These are phyloP conservation scores for Citrullus amarus DNA, from an alignment of 306 rosid genomes.

Conservation along the genomic window DNA sequence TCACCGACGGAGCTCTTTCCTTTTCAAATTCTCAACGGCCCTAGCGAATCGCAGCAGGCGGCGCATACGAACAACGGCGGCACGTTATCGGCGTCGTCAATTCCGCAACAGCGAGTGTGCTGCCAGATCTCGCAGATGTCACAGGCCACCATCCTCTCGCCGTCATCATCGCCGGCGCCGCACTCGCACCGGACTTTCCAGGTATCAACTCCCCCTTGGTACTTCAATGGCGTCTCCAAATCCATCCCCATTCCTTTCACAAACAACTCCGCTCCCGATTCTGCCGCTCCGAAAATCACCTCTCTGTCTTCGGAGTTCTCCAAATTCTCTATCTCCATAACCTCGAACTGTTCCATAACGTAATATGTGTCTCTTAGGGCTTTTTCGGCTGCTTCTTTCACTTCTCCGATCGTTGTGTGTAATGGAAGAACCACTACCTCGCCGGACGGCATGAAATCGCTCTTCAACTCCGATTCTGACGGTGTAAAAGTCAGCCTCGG, in stretches of 20 bases:
- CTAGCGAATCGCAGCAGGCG: conserved; percentile 7
- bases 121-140: conserved; percentile 89
- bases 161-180: conserved; percentile 82
- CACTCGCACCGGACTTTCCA: conserved; percentile 78
- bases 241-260: conserved; percentile 47
- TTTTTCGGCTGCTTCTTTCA: conserved; percentile 51
- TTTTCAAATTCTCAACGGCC: background rate
- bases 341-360: conserved; percentile 39
- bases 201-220: conserved; percentile 56
- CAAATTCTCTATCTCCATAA: conserved; percentile 43
- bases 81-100: conserved; percentile 6
- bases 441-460: conserved; percentile 31
- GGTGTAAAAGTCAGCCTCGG: conserved; percentile 27
- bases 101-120: conserved; percentile 45
- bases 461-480: conserved; percentile 18
- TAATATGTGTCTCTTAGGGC: conserved; percentile 77
- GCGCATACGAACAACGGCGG: conserved; percentile 4
- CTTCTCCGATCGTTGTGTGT: conserved; percentile 61
- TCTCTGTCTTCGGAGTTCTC: conserved; percentile 37
- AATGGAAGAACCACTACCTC: conserved; percentile 58
- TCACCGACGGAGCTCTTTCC: background rate
- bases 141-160: conserved; percentile 87
- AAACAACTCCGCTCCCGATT: conserved; percentile 50
- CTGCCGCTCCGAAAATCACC: conserved; percentile 44
- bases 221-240: conserved; percentile 32